Conservation (phyloP, 1,284 basidiomycete species). For the Tilletia setariae region DNA sequence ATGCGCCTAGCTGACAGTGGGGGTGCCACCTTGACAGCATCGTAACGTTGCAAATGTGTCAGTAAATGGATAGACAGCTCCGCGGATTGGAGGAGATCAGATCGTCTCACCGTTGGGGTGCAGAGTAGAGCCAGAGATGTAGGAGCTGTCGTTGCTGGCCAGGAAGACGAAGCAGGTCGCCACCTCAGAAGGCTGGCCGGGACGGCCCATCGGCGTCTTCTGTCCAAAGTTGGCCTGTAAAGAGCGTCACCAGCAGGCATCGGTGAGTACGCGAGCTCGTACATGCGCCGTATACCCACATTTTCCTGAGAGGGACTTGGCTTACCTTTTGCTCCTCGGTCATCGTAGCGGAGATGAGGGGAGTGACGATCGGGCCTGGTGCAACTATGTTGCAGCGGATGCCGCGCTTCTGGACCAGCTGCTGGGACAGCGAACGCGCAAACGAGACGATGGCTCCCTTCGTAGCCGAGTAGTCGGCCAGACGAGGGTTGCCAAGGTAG, state of each 20-base stretch:
- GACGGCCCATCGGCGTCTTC: not conserved
- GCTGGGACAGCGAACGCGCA: constrained; percentile 60
- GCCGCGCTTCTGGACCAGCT: constrained; percentile 61
- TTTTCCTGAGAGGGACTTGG: too few species aligned
- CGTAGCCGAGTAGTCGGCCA: constrained; percentile 61
- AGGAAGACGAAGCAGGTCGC: constrained; percentile 9
- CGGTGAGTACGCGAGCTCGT: too few species aligned
- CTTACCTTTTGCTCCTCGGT: constrained; percentile 8
- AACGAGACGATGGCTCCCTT: constrained; percentile 61
- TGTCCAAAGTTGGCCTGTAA: too few species aligned
- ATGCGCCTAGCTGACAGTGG: too few species aligned
- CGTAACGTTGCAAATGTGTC: too few species aligned
- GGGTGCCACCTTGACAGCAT: too few species aligned
- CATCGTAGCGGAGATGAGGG: constrained; percentile 29
- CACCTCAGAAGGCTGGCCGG: constrained; percentile 4
- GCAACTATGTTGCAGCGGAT: constrained; percentile 60
- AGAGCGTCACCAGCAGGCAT: too few species aligned
- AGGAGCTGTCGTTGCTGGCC: constrained; percentile 8
- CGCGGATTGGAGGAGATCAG: too few species aligned
- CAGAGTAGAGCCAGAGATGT: not conserved
- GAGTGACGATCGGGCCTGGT: constrained; percentile 62
- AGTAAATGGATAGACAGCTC: too few species aligned
- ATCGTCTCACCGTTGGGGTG: not conserved
- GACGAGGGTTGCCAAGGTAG: constrained; percentile 18
- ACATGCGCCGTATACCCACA: too few species aligned